phyloP scores from a whole-genome alignment of 164 flowering plant species.

The Tetrastigma voinierianum region DNA sequence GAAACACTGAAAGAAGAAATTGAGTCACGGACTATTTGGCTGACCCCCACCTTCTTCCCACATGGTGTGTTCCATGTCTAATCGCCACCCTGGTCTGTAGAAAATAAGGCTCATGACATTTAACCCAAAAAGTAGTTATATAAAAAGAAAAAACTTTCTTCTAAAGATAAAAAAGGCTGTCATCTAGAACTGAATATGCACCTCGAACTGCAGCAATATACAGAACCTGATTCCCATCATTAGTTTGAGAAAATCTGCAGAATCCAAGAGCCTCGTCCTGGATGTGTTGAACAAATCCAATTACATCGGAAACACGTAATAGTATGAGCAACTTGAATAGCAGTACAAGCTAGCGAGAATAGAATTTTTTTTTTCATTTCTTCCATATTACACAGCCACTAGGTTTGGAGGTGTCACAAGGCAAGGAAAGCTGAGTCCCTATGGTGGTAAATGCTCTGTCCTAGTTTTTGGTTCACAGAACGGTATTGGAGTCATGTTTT shows the following conservation, averaged over 20 bases:
- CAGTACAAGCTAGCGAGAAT: background rate
- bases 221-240: conserved; percentile 42
- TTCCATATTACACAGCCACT: background rate
- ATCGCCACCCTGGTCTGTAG: conserved; percentile 63
- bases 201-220: conserved; percentile 69
- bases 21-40: conserved; percentile 54
- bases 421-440: background rate
- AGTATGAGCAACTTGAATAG: background rate
- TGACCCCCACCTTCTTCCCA: conserved; percentile 75
- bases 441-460: too few relatives aligned
- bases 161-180: background rate
- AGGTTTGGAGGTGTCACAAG: background rate
- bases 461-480: too few relatives aligned
- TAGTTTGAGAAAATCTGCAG: conserved; percentile 72
- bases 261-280: conserved; percentile 80
- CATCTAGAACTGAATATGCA: conserved; percentile 17
- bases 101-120: conserved; percentile 6
- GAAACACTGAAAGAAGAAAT: conserved; percentile 80
- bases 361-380: background rate
- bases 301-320: background rate
- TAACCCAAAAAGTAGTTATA: conserved; percentile 8
- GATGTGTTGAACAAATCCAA: conserved; percentile 1
- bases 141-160: background rate
- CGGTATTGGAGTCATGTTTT: too few relatives aligned
- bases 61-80: conserved; percentile 62